Evolutionary conservation across 2,329 filamentous ascomycete species (phyloP).

Genomic region (Myriosclerotinia scirpicola): DNA sequence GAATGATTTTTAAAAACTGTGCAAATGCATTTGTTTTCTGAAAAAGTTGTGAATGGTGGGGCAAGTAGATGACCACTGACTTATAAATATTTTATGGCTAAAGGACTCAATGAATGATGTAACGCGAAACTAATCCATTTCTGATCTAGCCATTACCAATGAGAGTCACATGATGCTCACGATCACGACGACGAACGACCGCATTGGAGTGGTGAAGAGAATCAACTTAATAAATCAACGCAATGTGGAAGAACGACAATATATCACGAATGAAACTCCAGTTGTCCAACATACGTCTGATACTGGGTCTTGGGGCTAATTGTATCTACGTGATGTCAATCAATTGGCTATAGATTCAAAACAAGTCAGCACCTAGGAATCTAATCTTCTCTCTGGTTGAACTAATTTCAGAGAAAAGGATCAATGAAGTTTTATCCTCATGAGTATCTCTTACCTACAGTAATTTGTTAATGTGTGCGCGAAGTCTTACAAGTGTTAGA

Average conservation of each 20-base stretch:
- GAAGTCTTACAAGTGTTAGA: neutral
- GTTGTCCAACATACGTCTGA: neutral
- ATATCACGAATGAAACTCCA: no score
- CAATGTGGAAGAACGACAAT: neutral
- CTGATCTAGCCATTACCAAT: neutral
- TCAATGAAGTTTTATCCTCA: no score
- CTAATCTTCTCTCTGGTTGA: no score
- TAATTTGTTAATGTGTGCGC: neutral
- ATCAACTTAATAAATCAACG: no score
- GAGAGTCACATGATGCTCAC: no score
- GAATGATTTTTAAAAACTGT: slow-evolving; percentile 1
- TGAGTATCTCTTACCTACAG: neutral
- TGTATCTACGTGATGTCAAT: neutral
- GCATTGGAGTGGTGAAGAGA: neutral
- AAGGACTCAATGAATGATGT: slow-evolving; percentile 12
- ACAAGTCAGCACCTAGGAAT: neutral
- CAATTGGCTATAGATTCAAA: neutral
- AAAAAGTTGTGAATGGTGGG: slow-evolving; percentile 9
- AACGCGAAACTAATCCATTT: neutral
- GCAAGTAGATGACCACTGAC: neutral
- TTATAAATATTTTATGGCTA: slow-evolving; percentile 11
- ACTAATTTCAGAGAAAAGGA: no score
- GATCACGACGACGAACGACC: no score
- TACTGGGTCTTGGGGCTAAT: neutral
- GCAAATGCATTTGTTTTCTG: slow-evolving; percentile 15